Conservation (phyloP, 2,329 filamentous ascomycete species). For the Cercospora zeina region DNA sequence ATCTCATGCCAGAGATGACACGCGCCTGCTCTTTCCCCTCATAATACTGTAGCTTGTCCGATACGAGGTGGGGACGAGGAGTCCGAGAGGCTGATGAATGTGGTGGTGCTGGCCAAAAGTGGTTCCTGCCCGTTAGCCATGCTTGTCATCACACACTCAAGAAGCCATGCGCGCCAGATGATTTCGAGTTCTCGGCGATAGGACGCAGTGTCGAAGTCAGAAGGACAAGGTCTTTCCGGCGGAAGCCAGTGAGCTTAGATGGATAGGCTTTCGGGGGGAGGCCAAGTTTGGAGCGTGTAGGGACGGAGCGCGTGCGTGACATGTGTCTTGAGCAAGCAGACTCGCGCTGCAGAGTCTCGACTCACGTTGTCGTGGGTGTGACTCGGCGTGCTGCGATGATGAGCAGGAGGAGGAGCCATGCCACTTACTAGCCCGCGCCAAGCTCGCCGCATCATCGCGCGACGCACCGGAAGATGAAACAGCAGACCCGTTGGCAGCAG, state of each 20-base stretch:
- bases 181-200: no score
- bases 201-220: no score
- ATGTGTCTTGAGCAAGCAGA: not conserved
- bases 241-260: not conserved
- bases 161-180: no score
- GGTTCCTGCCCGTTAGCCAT: no score
- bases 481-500: not conserved
- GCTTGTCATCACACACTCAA: no score
- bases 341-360: not conserved
- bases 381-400: not conserved
- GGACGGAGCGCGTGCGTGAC: not conserved
- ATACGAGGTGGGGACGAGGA: no score
- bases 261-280: not conserved
- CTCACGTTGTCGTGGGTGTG: not conserved
- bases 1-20: no score
- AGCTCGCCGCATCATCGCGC: not conserved
- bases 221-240: no score
- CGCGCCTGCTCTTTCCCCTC: no score
- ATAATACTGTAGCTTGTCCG: no score
- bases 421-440: not conserved
- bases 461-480: conserved; percentile 1
- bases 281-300: not conserved
- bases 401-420: not conserved
- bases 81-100: no score
- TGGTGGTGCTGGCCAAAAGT: no score